Conservation (phyloP, 768 basidiomycete species). For the Serendipita sp. region DNA sequence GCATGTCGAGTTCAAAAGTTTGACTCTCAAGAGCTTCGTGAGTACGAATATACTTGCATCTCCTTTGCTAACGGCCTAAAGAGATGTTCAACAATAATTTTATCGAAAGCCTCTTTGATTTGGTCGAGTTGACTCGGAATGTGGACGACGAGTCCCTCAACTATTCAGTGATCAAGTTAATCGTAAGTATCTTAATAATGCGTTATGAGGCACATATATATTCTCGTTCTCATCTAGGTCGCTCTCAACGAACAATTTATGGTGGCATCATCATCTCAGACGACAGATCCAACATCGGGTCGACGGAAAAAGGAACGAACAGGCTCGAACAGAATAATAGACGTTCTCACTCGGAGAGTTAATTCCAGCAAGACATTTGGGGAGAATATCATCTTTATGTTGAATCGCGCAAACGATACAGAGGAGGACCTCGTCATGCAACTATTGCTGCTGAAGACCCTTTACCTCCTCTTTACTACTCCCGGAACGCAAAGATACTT, state of each 20-base stretch:
- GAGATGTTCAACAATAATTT: constrained; percentile 69
- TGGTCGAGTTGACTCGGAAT: constrained; percentile 81
- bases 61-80: constrained; percentile 17
- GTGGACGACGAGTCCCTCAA: constrained; percentile 87
- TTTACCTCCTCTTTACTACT: constrained; percentile 90
- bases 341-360: constrained; percentile 66
- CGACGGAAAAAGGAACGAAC: constrained; percentile 26
- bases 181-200: constrained; percentile 36
- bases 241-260: constrained; percentile 97
- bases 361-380: constrained; percentile 89
- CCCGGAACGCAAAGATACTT: constrained; percentile 89
- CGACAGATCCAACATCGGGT: constrained; percentile 15
- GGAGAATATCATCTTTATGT: constrained; percentile 97
- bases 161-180: constrained; percentile 85
- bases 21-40: constrained; percentile 60
- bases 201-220: background rate
- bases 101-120: constrained; percentile 77
- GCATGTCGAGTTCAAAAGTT: constrained; percentile 83
- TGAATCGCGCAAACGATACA: constrained; percentile 78
- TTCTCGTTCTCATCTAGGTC: constrained; percentile 31
- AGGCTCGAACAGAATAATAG: constrained; percentile 55
- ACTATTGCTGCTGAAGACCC: constrained; percentile 78
- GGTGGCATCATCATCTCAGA: constrained; percentile 49
- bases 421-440: constrained; percentile 92
- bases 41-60: constrained; percentile 16